Percentiles rank a stretch among this genome's conserved stretches.
Conservation (phyloP, 257 asterid genomes). For the Echium plantagineum region DNA sequence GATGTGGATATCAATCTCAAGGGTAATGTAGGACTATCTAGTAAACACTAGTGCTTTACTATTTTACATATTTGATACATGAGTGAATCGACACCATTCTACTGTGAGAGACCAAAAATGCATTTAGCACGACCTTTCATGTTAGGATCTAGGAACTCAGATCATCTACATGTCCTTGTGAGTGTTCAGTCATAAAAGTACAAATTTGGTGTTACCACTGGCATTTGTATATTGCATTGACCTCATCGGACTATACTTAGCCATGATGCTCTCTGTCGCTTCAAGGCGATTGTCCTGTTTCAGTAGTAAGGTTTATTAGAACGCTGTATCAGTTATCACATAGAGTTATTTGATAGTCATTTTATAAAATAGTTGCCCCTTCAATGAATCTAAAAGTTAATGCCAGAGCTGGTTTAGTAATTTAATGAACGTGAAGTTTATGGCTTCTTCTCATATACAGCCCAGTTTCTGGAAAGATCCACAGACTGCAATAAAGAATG, state of each 20-base stretch:
- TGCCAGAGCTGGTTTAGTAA: neutral
- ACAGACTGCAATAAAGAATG: constrained; percentile 42
- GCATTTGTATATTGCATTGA: neutral
- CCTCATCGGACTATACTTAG: neutral
- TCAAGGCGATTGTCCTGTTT: neutral
- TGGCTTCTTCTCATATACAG: constrained; percentile 19
- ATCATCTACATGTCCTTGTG: no score
- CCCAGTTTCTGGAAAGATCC: constrained; percentile 69
- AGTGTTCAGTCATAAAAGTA: no score
- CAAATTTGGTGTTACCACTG: no score
- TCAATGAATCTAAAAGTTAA: neutral
- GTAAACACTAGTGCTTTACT: no score
- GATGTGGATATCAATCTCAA: no score
- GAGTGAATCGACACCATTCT: no score
- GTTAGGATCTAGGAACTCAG: no score
- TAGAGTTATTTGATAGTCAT: neutral
- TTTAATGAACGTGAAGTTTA: neutral
- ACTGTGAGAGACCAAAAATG: no score
- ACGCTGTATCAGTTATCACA: neutral
- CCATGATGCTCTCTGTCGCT: neutral
- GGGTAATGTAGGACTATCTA: no score
- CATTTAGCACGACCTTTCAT: no score
- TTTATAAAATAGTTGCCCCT: neutral
- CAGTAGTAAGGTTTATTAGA: no score
- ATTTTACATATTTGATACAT: no score